Percentiles rank a stretch among this genome's conserved stretches.
phyloP scores from a whole-genome alignment of 352 stramenopile genomes.

The Phytophthora tentaculata region DNA sequence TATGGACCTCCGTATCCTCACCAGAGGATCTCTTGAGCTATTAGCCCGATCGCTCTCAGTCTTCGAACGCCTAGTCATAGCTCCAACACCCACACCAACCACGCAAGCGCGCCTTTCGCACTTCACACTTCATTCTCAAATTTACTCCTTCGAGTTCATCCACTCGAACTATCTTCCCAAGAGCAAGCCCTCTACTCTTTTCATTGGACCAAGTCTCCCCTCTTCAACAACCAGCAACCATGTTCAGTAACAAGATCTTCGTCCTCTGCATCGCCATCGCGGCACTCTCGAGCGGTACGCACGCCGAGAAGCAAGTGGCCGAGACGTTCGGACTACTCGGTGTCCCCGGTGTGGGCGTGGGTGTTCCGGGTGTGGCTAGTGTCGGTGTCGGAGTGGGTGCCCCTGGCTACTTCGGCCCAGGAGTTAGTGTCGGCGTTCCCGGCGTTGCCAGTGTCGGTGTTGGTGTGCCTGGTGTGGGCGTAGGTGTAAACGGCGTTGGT shows the following conservation, averaged over 20 bases:
- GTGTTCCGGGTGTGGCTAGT: background rate
- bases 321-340: constrained; percentile 3
- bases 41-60: too few species aligned
- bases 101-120: too few species aligned
- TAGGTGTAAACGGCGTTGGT: constrained; percentile 1
- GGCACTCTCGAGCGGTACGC: background rate
- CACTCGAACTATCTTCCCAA: constrained; percentile 8
- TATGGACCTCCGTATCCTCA: background rate
- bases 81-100: too few species aligned
- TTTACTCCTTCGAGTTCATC: background rate
- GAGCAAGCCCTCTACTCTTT: background rate
- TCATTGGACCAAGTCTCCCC: background rate
- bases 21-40: background rate
- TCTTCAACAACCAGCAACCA: constrained; percentile 3
- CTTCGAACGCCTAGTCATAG: too few species aligned
- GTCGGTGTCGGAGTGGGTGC: constrained; percentile 5
- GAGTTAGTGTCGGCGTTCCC: background rate
- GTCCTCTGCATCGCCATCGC: background rate
- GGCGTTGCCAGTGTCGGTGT: constrained; percentile 2
- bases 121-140: background rate
- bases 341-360: background rate
- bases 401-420: background rate
- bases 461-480: background rate
- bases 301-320: constrained; percentile 3
- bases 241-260: constrained; percentile 5